Base-by-base conservation (phyloP, 257 asterid species). In the Agastache rugosa region DNA sequence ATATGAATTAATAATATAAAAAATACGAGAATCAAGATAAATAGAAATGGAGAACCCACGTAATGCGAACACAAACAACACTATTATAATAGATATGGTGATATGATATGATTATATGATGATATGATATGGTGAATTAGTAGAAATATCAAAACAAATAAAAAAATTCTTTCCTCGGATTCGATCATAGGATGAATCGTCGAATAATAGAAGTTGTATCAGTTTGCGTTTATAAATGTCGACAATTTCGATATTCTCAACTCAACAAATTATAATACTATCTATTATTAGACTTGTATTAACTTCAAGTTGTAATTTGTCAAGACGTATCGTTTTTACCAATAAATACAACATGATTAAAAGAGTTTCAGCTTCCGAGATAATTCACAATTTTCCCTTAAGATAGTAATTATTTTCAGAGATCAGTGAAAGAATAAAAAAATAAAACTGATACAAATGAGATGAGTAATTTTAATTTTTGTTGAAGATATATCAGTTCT, bases 281-380 rank as follows among this genome's bases (percentile, higher is more conserved):
- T 19, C 6, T n/a, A 9, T 59, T 25, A 14, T 58, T 31, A 34
- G 48, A 37, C 25, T 37, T 37, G 2, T 9, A 37, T 56, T 23
- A 61, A 63, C 68, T 37, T n/a, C 68, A 63, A n/a, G 37, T 22
- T 20, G 37, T 41, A 44, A 41, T 64, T 41, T 41, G 35, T 63
- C 69, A 63, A 19, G 10, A 37, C n/a, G 12, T 54, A 17, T 54
- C 14, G 41, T 27, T 10, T 17, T 23, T 44, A 29, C n/a, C 56
- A 47, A 67, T 47, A 27, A 67, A 25, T 45, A 14, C 42, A 27
- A 66, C 9, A 23, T 45, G 37, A 64, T 22, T 6, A 1, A 1
- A 11, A 37, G 9, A 1, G 1, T 35, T 19, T 63, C 11, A 37
- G 34, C 53, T 63, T 37, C 34, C 47, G 51, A 11, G 45, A 31